These are phyloP conservation scores for Penicillium sp. DNA, from an alignment of 2,329 filamentous ascomycete species.

Conservation along the genomic window DNA sequence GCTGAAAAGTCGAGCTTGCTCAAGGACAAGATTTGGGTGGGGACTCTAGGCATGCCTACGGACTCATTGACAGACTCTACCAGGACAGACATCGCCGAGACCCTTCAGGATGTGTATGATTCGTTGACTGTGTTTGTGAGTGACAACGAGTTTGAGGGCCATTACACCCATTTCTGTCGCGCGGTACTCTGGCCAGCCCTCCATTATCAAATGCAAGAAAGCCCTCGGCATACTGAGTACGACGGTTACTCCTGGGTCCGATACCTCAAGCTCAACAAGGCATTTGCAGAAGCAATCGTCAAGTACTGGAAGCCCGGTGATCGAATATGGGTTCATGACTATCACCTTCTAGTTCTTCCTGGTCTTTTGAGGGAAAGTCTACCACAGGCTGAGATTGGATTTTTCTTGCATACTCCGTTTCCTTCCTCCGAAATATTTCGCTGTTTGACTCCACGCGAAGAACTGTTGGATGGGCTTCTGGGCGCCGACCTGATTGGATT, in stretches of 20 bases:
- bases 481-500: constrained; percentile 89
- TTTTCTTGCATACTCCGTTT: constrained; percentile 92
- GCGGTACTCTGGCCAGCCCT: constrained; percentile 95
- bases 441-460: constrained; percentile 76
- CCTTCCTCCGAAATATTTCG: constrained; percentile 94
- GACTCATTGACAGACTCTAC: constrained; percentile 74
- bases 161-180: constrained; percentile 95
- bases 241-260: constrained; percentile 94
- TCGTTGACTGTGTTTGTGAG: constrained; percentile 79
- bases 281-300: constrained; percentile 83
- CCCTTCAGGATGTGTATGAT: constrained; percentile 73
- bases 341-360: constrained; percentile 85
- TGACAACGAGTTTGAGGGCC: constrained; percentile 88
- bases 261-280: constrained; percentile 87
- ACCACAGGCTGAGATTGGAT: constrained; percentile 88
- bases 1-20: constrained; percentile 66
- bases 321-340: constrained; percentile 91
- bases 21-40: constrained; percentile 77
- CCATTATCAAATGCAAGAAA: constrained; percentile 95
- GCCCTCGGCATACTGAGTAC: constrained; percentile 94
- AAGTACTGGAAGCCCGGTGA: constrained; percentile 89
- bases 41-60: constrained; percentile 88
- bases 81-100: constrained; percentile 77
- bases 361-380: constrained; percentile 76
- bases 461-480: constrained; percentile 85